Evolutionary conservation across 2,329 filamentous ascomycete species (phyloP).

Genomic region (Trichothecium roseum): DNA sequence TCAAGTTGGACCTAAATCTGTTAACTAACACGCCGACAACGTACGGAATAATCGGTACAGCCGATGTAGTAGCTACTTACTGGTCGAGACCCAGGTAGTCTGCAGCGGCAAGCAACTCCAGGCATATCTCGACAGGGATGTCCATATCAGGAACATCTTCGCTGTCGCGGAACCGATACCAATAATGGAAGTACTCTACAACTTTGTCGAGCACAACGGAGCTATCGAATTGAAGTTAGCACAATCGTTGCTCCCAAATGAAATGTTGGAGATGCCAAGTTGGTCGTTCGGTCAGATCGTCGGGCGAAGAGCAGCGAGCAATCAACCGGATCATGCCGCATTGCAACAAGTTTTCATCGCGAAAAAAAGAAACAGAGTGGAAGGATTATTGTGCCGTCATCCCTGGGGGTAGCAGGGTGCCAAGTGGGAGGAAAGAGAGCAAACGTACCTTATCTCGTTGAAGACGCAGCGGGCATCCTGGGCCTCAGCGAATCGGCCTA

Average conservation of each 20-base stretch:
- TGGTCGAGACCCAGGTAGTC: slow-evolving; percentile 64
- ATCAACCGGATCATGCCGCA: slow-evolving; percentile 36
- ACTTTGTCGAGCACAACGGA: slow-evolving; percentile 60
- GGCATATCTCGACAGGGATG: slow-evolving; percentile 65
- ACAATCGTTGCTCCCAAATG: background rate
- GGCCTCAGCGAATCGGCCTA: slow-evolving; percentile 56
- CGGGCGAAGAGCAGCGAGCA: slow-evolving; percentile 56
- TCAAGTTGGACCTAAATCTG: too few species aligned
- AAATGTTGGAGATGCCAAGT: slow-evolving; percentile 8
- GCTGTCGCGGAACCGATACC: slow-evolving; percentile 59
- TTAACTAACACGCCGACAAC: too few species aligned
- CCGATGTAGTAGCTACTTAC: slow-evolving; percentile 18
- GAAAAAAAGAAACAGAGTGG: slow-evolving; percentile 34
- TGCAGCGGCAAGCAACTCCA: slow-evolving; percentile 68
- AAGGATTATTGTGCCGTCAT: too few species aligned
- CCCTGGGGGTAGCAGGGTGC: slow-evolving; percentile 8
- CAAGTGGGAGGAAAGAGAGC: slow-evolving; percentile 3
- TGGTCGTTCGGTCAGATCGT: slow-evolving; percentile 46
- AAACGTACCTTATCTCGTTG: slow-evolving; percentile 61
- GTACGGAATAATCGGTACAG: too few species aligned
- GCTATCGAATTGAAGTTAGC: slow-evolving; percentile 6
- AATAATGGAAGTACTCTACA: slow-evolving; percentile 76
- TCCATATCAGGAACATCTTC: slow-evolving; percentile 74
- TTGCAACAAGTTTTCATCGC: slow-evolving; percentile 31
- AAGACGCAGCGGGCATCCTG: slow-evolving; percentile 55